phyloP scores from a whole-genome alignment of 2,329 filamentous ascomycete genomes.

The Lachnellula arida region DNA sequence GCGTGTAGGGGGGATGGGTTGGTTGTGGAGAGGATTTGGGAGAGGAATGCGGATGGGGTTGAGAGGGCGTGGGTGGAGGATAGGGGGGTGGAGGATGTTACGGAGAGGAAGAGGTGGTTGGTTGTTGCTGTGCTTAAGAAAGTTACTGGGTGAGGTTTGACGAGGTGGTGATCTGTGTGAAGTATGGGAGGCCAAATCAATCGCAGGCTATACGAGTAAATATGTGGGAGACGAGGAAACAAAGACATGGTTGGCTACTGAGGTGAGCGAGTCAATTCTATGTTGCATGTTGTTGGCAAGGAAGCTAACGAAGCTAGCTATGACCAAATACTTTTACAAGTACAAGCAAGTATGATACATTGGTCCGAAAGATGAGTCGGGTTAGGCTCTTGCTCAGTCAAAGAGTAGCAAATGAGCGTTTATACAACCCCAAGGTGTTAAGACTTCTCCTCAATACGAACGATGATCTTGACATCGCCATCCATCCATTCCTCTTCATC shows the following conservation, averaged over 20 bases:
- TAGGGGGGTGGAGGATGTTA: slow-evolving; percentile 56
- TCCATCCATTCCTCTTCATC: slow-evolving; percentile 30
- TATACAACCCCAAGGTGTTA: background rate
- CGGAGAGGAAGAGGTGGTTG: slow-evolving; percentile 66
- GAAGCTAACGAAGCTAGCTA: background rate
- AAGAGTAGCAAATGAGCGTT: background rate
- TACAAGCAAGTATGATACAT: background rate
- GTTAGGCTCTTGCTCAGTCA: background rate
- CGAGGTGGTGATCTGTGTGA: background rate
- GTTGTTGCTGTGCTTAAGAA: slow-evolving; percentile 50
- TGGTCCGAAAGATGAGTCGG: too few relatives aligned
- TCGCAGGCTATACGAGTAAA: background rate
- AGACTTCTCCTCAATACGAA: slow-evolving; percentile 15
- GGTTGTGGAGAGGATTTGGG: slow-evolving; percentile 61
- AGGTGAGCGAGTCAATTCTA: background rate
- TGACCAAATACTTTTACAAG: too few relatives aligned
- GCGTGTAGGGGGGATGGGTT: slow-evolving; percentile 47
- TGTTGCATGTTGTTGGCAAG: background rate
- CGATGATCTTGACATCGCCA: slow-evolving; percentile 25
- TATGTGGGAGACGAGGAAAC: background rate
- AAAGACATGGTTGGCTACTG: too few relatives aligned
- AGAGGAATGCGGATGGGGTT: slow-evolving; percentile 61
- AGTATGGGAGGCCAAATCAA: background rate
- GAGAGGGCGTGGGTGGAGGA: slow-evolving; percentile 59
- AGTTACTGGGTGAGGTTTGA: background rate